These are phyloP conservation scores for Pseudogymnoascus sp. DNA, from an alignment of 2,329 filamentous ascomycete species.

Conservation along the genomic window DNA sequence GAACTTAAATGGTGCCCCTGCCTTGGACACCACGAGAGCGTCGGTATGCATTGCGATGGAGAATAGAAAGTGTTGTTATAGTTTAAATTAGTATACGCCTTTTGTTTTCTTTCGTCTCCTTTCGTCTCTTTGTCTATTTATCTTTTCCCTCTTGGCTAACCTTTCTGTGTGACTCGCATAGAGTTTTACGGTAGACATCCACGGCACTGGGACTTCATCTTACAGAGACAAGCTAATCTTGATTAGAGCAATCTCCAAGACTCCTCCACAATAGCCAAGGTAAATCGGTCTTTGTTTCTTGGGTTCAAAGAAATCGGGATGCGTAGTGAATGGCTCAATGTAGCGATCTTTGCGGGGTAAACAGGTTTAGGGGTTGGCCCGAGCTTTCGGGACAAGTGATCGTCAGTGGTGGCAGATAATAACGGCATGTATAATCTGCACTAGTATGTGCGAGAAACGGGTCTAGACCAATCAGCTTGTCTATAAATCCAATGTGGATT, in stretches of 20 bases:
- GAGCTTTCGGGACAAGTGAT: not conserved
- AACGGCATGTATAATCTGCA: not conserved
- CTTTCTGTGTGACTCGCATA: not conserved
- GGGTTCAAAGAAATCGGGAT: not conserved
- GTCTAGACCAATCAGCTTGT: not conserved
- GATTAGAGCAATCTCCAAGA: not conserved
- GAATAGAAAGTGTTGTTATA: not conserved
- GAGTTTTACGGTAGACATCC: not conserved
- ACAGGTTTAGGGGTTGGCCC: not conserved
- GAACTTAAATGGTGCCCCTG: conserved; percentile 20
- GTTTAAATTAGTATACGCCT: not conserved
- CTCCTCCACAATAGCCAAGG: not conserved
- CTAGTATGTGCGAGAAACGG: not conserved
- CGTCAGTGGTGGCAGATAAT: not conserved
- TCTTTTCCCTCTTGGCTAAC: not conserved
- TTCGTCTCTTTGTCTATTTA: not conserved
- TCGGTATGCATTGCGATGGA: conserved; percentile 11
- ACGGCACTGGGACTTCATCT: not conserved
- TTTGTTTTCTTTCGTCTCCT: not conserved
- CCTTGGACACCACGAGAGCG: conserved; percentile 13
- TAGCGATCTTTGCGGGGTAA: not conserved
- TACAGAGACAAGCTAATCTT: not conserved
- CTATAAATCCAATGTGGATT: not conserved
- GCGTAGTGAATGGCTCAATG: not conserved
- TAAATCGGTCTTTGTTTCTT: not conserved